Evolutionary conservation across 2,329 filamentous ascomycete species (phyloP).

Genomic region (Phoma sp.): DNA sequence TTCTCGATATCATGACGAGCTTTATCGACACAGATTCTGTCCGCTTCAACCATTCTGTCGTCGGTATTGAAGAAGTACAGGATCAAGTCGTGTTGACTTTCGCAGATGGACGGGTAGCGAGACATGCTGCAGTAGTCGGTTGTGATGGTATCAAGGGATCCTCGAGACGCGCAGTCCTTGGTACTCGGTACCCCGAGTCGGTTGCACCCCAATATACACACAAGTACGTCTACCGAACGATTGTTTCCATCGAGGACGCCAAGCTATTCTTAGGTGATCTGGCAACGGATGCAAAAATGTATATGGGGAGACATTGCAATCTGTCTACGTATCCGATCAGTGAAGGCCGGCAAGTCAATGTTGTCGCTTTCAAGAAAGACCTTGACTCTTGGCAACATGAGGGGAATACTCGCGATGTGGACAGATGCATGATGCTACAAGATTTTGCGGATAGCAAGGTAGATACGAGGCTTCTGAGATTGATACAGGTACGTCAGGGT

Average conservation of each 20-base stretch:
- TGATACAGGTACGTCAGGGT: conserved; percentile 9
- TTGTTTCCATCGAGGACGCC: conserved; percentile 46
- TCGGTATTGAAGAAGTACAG: conserved; percentile 39
- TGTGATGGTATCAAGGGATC: conserved; percentile 55
- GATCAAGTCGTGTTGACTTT: conserved; percentile 48
- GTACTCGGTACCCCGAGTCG: conserved; percentile 16
- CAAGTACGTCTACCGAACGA: conserved; percentile 34
- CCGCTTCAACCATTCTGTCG: conserved; percentile 31
- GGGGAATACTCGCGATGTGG: conserved; percentile 20
- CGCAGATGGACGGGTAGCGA: conserved; percentile 42
- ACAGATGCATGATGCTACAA: conserved; percentile 22
- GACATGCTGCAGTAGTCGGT: conserved; percentile 51
- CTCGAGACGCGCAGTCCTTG: conserved; percentile 24
- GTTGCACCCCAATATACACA: conserved; percentile 33
- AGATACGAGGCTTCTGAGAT: conserved; percentile 18
- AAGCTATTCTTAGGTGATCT: conserved; percentile 42
- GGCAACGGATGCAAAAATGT: conserved; percentile 38
- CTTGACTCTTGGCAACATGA: conserved; percentile 15
- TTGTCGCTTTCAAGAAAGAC: conserved; percentile 32
- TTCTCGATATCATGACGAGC: conserved; percentile 56
- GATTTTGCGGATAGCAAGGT: conserved; percentile 21
- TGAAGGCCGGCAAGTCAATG: conserved; percentile 23
- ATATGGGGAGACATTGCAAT: conserved; percentile 22
- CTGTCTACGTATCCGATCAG: conserved; percentile 30
- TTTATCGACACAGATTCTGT: conserved; percentile 39